These are phyloP conservation scores for Oxytropis ochrocephala DNA, from an alignment of 306 rosid species.

Conservation along the genomic window DNA sequence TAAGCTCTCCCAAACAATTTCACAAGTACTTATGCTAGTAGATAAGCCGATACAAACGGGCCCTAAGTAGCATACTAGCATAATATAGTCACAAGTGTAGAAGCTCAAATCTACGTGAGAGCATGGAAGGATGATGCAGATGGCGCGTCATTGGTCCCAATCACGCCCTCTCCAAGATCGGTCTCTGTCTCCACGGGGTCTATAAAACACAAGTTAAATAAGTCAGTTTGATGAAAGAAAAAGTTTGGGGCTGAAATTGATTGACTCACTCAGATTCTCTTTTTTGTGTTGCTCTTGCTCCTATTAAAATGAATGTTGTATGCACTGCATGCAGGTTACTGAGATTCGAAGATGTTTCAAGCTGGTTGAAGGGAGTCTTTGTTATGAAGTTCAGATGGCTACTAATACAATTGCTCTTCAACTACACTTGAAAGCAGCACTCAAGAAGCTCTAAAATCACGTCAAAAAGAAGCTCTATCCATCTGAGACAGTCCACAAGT, in stretches of 20 bases:
- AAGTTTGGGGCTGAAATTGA: not conserved
- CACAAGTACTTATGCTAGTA: no score
- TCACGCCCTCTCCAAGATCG: no score
- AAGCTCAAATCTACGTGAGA: no score
- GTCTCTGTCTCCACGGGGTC: no score
- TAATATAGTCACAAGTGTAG: no score
- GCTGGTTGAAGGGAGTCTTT: slow-evolving; percentile 49
- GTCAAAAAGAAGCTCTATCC: slow-evolving; percentile 26
- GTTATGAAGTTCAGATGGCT: slow-evolving; percentile 76
- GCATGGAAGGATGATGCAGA: no score
- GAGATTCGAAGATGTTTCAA: slow-evolving; percentile 50
- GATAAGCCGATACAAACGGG: no score
- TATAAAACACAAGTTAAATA: not conserved
- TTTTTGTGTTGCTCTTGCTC: not conserved
- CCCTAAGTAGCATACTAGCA: no score
- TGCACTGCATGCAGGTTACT: slow-evolving; percentile 42
- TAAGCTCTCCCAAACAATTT: no score
- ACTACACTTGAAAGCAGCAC: slow-evolving; percentile 66
- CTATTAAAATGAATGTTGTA: no score
- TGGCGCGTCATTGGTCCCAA: no score
- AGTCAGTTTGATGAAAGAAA: not conserved
- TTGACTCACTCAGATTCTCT: not conserved
- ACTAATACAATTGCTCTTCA: slow-evolving; percentile 51
- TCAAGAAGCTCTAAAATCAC: slow-evolving; percentile 43
- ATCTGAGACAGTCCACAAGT: not conserved